Conservation (phyloP, 2,329 filamentous ascomycete species). For the Gnomoniopsis sp. region DNA sequence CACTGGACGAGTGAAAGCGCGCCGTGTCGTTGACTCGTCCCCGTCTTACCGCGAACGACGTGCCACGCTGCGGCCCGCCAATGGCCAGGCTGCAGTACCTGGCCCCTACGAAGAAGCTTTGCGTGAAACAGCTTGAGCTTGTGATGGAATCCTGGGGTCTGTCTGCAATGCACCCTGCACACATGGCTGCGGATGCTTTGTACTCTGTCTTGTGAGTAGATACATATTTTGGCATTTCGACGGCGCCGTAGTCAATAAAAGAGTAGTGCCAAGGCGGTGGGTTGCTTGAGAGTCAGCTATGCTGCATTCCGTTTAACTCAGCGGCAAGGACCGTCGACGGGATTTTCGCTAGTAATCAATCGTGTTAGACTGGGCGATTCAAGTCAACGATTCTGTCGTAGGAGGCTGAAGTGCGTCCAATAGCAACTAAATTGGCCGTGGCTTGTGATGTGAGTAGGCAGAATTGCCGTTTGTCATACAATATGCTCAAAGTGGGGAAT, state of each 20-base stretch:
- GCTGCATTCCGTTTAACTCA: too few species aligned
- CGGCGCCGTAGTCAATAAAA: background rate
- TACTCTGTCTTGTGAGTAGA: background rate
- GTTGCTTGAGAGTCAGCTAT: too few species aligned
- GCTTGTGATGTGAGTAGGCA: background rate
- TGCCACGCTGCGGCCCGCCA: background rate
- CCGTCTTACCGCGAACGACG: background rate
- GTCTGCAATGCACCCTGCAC: background rate
- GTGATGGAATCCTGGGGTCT: constrained; percentile 11
- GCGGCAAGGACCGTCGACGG: too few species aligned
- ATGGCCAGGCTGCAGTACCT: constrained; percentile 10
- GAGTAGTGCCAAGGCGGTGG: too few species aligned
- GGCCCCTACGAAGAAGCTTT: constrained; percentile 6
- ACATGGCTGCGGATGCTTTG: constrained; percentile 1
- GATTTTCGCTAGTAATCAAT: background rate
- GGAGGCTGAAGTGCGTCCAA: background rate
- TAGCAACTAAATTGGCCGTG: background rate
- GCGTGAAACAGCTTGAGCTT: constrained; percentile 13
- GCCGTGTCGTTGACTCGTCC: constrained; percentile 3
- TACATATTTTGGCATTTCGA: background rate
- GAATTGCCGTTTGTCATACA: background rate
- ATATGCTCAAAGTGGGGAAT: background rate
- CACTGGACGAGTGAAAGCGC: background rate
- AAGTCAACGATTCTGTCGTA: background rate
- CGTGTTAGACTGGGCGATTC: background rate